Evolutionary conservation across 2,329 filamentous ascomycete genomes (phyloP).

Genomic region (Trichoderma sp.): DNA sequence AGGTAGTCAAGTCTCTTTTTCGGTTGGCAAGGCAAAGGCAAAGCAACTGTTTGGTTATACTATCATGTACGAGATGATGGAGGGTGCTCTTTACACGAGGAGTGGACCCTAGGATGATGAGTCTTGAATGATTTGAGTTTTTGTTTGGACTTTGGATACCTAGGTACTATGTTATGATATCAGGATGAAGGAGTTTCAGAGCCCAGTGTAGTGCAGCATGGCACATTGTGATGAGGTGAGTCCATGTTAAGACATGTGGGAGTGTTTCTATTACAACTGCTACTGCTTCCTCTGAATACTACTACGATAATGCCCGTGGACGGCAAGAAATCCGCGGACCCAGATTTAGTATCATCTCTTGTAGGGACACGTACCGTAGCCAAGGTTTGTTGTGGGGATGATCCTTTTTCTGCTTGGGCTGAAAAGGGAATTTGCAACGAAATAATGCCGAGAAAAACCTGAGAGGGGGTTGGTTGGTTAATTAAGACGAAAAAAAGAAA

Average conservation of each 20-base stretch:
- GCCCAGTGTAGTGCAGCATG: not conserved
- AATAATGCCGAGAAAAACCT: conserved; percentile 6
- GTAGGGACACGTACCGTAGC: too few relatives aligned
- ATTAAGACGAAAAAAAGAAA: not conserved
- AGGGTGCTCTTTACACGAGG: not conserved
- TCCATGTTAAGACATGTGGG: not conserved
- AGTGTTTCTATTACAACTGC: not conserved
- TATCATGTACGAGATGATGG: not conserved
- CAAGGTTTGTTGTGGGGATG: conserved; percentile 3
- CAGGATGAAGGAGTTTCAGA: conserved; percentile 4
- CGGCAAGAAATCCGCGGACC: not conserved
- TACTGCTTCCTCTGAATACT: not conserved
- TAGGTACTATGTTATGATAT: not conserved
- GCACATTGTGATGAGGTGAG: not conserved
- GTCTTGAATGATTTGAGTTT: not conserved
- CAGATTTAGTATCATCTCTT: not conserved
- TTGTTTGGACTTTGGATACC: not conserved
- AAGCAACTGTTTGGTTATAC: not conserved
- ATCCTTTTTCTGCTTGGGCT: conserved; percentile 1
- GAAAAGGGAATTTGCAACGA: conserved; percentile 21
- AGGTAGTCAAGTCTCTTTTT: not conserved
- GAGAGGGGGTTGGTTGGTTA: not conserved
- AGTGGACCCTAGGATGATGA: not conserved
- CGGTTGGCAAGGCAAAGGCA: not conserved
- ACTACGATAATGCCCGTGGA: not conserved